These are phyloP conservation scores for Hyphopichia pseudoburtonii DNA, from an alignment of 1,139 yeast species.

Conservation along the genomic window DNA sequence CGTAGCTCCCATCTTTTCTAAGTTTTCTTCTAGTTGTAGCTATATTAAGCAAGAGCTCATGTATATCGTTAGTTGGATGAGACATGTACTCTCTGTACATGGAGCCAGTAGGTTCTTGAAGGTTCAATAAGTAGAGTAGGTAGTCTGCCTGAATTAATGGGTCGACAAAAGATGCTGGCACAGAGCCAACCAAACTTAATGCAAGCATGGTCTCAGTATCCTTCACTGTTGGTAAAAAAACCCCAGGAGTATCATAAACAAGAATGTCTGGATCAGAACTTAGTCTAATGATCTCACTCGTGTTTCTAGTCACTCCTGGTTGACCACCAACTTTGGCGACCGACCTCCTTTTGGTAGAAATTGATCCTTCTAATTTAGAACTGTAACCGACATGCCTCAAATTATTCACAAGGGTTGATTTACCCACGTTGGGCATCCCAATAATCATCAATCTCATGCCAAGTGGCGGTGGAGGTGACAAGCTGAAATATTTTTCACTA, in stretches of 20 bases:
- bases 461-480: conserved; percentile 74
- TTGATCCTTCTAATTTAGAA: conserved; percentile 13
- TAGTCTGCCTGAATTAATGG: conserved; percentile 89
- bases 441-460: conserved; percentile 76
- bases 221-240: conserved; percentile 74
- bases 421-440: conserved; percentile 99
- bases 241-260: conserved; percentile 92
- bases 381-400: conserved; percentile 58
- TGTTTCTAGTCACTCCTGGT: conserved; percentile 86
- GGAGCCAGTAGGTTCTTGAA: conserved; percentile 51
- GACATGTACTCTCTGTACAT: conserved; percentile 48
- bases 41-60: conserved; percentile 57
- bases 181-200: conserved; percentile 73
- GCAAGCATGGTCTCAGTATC: conserved; percentile 72
- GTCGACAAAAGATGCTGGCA: conserved; percentile 69
- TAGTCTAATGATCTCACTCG: conserved; percentile 75
- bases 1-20: conserved; percentile 34
- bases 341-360: conserved; percentile 47
- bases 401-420: conserved; percentile 82
- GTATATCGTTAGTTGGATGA: conserved; percentile 75
- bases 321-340: conserved; percentile 86
- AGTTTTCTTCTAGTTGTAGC: conserved; percentile 43
- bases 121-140: conserved; percentile 69
- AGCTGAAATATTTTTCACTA: conserved; percentile 37
- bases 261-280: conserved; percentile 63